These are phyloP conservation scores for Phialophora expanda DNA, from an alignment of 2,329 filamentous ascomycete genomes.

Conservation along the genomic window DNA sequence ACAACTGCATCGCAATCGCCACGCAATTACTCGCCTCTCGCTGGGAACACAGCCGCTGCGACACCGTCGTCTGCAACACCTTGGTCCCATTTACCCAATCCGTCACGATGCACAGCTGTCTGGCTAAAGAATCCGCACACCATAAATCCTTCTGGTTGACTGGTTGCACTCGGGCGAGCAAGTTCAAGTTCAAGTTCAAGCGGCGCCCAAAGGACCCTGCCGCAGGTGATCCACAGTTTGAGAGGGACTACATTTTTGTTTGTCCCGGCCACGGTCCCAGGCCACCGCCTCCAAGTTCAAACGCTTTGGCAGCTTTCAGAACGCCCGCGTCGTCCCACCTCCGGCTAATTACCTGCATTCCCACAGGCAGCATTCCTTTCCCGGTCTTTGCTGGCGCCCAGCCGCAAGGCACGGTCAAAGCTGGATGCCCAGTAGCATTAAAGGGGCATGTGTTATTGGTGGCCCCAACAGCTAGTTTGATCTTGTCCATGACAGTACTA, in stretches of 20 bases:
- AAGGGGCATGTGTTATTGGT: constrained; percentile 56
- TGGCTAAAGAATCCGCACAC: not conserved
- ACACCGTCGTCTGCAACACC: not conserved
- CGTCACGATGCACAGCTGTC: not conserved
- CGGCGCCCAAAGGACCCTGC: not conserved
- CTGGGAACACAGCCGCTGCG: no score
- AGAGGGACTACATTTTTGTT: not conserved
- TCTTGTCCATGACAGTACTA: constrained; percentile 48
- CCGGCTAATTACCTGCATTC: constrained; percentile 60
- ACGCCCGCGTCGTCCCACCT: constrained; percentile 42
- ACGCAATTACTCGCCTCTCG: not conserved
- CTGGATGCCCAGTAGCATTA: constrained; percentile 59
- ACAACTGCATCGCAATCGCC: not conserved
- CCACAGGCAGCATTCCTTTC: constrained; percentile 54
- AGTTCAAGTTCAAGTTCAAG: not conserved
- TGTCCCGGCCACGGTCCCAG: constrained; percentile 27
- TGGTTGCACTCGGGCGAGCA: not conserved
- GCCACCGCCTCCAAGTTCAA: constrained; percentile 40
- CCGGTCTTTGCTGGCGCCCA: constrained; percentile 47
- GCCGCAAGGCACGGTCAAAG: constrained; percentile 54
- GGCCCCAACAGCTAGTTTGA: constrained; percentile 53
- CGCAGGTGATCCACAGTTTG: not conserved
- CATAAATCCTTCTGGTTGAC: not conserved
- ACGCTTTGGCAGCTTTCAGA: constrained; percentile 42
- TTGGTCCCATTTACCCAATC: not conserved